Percentiles rank a stretch among this genome's conserved stretches.
Evolutionary conservation across 2,329 filamentous ascomycete species (phyloP).

Genomic region (Mycosphaerella sp.): DNA sequence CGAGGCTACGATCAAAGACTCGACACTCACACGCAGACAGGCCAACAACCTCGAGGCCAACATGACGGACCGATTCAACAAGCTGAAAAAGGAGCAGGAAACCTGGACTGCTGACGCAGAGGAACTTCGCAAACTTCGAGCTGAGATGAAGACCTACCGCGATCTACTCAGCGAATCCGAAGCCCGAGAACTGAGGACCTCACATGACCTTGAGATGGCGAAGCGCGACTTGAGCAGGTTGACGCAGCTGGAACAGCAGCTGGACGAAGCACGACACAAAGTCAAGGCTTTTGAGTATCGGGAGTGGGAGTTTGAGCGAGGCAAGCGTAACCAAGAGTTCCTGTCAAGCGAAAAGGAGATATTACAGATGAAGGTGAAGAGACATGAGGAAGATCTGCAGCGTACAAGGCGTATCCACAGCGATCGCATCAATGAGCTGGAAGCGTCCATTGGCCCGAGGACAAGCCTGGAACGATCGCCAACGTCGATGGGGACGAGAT

Average conservation of each 20-base stretch:
- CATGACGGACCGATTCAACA: slow-evolving; percentile 29
- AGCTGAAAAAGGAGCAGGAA: slow-evolving; percentile 33
- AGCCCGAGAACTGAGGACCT: slow-evolving; percentile 57
- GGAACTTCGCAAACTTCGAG: slow-evolving; percentile 50
- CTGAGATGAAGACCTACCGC: slow-evolving; percentile 59
- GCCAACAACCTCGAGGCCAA: slow-evolving; percentile 66
- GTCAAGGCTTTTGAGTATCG: slow-evolving; percentile 59
- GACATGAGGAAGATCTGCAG: slow-evolving; percentile 47
- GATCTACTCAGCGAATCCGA: slow-evolving; percentile 60
- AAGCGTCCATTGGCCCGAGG: slow-evolving; percentile 28
- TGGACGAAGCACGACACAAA: slow-evolving; percentile 54
- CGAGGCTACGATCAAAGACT: slow-evolving; percentile 32
- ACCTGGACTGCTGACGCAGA: slow-evolving; percentile 49
- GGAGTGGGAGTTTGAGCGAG: slow-evolving; percentile 54
- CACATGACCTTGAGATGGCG: slow-evolving; percentile 59
- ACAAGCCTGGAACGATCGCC: slow-evolving; percentile 11
- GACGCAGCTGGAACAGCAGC: slow-evolving; percentile 53
- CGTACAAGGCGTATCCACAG: slow-evolving; percentile 45
- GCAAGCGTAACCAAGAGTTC: slow-evolving; percentile 53
- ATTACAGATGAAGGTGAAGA: slow-evolving; percentile 53
- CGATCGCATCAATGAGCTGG: slow-evolving; percentile 44
- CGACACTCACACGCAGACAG: slow-evolving; percentile 50
- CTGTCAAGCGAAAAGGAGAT: slow-evolving; percentile 55
- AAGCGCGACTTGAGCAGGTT: slow-evolving; percentile 57
- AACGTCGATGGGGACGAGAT: neutral